Base-by-base conservation (phyloP, 495 filamentous ascomycete species). In the Lepraria neglecta region DNA sequence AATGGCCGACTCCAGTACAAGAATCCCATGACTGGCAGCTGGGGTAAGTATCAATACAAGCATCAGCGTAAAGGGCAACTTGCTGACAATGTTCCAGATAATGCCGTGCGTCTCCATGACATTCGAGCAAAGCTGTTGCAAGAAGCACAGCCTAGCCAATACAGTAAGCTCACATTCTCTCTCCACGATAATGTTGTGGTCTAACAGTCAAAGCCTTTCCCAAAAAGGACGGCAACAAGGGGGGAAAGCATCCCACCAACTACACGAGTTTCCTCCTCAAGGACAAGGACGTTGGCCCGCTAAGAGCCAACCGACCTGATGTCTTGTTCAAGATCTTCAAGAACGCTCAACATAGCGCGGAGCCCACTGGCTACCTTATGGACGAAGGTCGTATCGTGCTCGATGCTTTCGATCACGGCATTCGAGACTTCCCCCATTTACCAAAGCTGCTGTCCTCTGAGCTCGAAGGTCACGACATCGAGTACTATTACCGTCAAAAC, bases 381-480 rank as follows among this genome's bases (percentile, higher is more conserved):
- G 17, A 19, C 7, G 45, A 48, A 48, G 45, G 45, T 19, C 45
- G 45, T 48, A 27, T 48, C 17, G 17, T n/a, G n/a, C 45, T 48
- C 6, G 45, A 48, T 14, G n/a, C 45, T 0, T 48, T 19, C 24
- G n/a, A 19, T 48, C 45, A 48, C 15, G 45, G 45, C n/a, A 48
- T 48, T 27, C 45, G 45, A 4, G 17, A 48, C 24, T 48, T 48
- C 15, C 45, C 45, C 24, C n/a, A 48, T 6, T 27, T 48, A 27
- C 45, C 45, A 27, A 27, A n/a, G 24, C 6, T 27, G 7, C 17
- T 48, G 7, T 48, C 45, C 24, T 48, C 45, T 27, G 45, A 48
- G 24, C n/a, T 48, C 45, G 45, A 48, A 6, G 45, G 45, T n/a
- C 45, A 48, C n/a, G 45, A 48, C 24, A 48, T 48, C 9, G 45